These are phyloP conservation scores for Colletotrichum orbiculare DNA, from an alignment of 2,329 filamentous ascomycete genomes.

Conservation along the genomic window DNA sequence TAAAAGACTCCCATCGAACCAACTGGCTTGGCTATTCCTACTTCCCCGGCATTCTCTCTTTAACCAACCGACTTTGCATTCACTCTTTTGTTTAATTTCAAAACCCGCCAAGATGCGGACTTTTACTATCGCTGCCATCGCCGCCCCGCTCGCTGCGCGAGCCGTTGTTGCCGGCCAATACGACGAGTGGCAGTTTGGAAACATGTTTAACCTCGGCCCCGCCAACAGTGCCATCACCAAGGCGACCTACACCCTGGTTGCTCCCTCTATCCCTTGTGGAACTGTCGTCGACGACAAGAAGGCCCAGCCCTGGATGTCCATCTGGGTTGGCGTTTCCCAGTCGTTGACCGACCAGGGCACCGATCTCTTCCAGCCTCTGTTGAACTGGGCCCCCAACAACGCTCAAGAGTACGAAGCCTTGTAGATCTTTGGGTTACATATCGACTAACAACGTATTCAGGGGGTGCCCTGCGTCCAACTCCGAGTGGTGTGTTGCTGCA, in stretches of 20 bases:
- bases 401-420: background rate
- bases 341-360: conserved; percentile 14
- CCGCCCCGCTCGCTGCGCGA: conserved; percentile 14
- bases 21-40: conserved; percentile 4
- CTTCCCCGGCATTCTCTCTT: background rate
- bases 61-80: conserved; percentile 3
- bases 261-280: conserved; percentile 11
- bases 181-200: conserved; percentile 24
- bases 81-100: conserved; percentile 9
- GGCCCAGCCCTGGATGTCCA: conserved; percentile 21
- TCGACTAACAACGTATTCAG: background rate
- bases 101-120: conserved; percentile 17
- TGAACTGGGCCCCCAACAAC: conserved; percentile 16
- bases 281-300: background rate
- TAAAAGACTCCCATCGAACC: conserved; percentile 13
- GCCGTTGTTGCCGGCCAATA: conserved; percentile 13
- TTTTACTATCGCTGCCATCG: conserved; percentile 1
- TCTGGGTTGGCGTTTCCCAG: conserved; percentile 25
- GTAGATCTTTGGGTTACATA: rapidly evolving
- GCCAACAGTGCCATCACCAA: conserved; percentile 13
- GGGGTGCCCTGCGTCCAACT: conserved; percentile 12
- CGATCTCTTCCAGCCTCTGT: conserved; percentile 15
- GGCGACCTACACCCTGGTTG: conserved; percentile 5
- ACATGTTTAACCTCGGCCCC: conserved; percentile 19
- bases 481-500: conserved; percentile 12